A percentile compares a stretch with the other conserved stretches of the same genome.
These are phyloP conservation scores for Gamsiella multidivaricata DNA, from an alignment of 192 early-diverging fungal genomes.

Conservation along the genomic window DNA sequence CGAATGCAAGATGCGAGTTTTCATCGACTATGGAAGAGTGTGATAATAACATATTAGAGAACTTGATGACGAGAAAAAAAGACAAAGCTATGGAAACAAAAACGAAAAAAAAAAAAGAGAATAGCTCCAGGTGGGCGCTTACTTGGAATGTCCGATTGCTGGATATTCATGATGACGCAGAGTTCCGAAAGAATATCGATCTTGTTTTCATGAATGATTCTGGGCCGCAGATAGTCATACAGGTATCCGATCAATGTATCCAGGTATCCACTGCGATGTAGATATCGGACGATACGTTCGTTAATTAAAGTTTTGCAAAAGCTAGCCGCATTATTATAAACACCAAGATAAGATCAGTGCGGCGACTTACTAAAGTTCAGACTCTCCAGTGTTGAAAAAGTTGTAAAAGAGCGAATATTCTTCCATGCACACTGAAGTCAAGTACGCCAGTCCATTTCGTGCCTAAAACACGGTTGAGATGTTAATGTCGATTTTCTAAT, in stretches of 20 bases:
- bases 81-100: no score
- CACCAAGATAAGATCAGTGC: background rate
- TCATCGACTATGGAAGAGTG: slow-evolving; percentile 45
- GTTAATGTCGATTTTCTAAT: no score
- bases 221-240: slow-evolving; percentile 87
- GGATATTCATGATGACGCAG: slow-evolving; percentile 75
- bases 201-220: slow-evolving; percentile 86
- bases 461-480: slow-evolving; percentile 58
- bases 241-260: slow-evolving; percentile 80
- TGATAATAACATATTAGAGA: no score
- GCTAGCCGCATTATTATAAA: no score
- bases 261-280: slow-evolving; percentile 70
- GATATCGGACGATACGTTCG: background rate
- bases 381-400: slow-evolving; percentile 82
- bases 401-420: slow-evolving; percentile 84
- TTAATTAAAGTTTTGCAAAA: no score
- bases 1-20: slow-evolving; percentile 65
- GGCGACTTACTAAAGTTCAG: slow-evolving; percentile 74
- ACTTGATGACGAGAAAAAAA: no score
- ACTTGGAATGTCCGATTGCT: slow-evolving; percentile 60
- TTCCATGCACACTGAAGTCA: slow-evolving; percentile 85
- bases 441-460: slow-evolving; percentile 83
- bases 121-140: no score
- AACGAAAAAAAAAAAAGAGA: no score
- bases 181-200: slow-evolving; percentile 88